Base-by-base conservation (phyloP, 805 yeast species). In the Wickerhamiella kurtzmanii region DNA sequence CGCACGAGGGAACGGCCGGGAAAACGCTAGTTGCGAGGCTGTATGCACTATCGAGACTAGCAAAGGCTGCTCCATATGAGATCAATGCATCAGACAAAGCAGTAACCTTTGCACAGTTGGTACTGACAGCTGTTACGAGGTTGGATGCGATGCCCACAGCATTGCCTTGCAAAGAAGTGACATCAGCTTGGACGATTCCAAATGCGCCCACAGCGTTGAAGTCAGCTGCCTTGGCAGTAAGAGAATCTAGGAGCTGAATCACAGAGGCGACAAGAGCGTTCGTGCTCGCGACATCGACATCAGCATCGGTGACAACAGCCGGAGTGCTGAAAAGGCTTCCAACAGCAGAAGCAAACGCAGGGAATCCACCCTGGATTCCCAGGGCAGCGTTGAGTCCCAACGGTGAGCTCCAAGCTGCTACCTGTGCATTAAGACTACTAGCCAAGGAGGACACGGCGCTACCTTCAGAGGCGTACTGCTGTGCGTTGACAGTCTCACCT, bases 211-310 rank as follows among this genome's bases (percentile, higher is more conserved):
- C 59, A 20, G 51, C 32, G 37, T 17, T 35, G 44, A 61, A 56
- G 50, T 50, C 62, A 44, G 47, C 28, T 16, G 58, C 57, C 57
- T 59, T 57, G 43, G 37, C 36, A 21, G 45, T 49, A 20, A 60
- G 54, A 37, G 52, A 55, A 32, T 32, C 28, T 32, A 59, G 51
- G 17, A 60, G 55, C 17, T 40, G 22, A 18, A 42, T 16, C 39
- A 59, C 50, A 20, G 58, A 47, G 22, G 47, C 2, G 32, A 44
- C 45, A 25, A 58, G 41, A 20, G 45, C 9, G 39, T 36, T 38
- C 19, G 55, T 38, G 32, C 47, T 36, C 20, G 28, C 43, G 17
- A 49, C 43, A 17, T 46, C 49, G 35, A 49, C 44, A 35, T 54
- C 55, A 19, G 41, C 38, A 36, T 35, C 47, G 18, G 52, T n/a